Evolutionary conservation across 208 protist species (phyloP).

Genomic region (Trypanosoma mega): DNA sequence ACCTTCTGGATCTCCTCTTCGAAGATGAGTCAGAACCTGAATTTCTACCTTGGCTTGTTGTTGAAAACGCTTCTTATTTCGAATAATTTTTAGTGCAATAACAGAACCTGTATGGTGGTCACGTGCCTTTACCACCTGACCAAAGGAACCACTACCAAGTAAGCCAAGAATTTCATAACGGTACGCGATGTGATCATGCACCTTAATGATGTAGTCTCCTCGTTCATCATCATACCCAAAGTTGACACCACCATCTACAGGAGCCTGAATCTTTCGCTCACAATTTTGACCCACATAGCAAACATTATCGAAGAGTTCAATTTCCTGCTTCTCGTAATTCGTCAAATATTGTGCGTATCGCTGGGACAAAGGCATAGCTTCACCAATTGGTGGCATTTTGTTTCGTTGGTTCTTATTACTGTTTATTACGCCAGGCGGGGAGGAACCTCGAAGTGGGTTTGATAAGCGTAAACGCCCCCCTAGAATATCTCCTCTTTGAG

Average conservation of each 20-base stretch:
- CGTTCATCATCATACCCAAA: conserved; percentile 92
- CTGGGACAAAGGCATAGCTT: not conserved
- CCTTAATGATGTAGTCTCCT: conserved; percentile 90
- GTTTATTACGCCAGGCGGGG: not conserved
- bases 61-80: conserved; percentile 58
- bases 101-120: conserved; percentile 47
- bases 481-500: conserved; percentile 1
- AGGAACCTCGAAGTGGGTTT: not conserved
- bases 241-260: conserved; percentile 49
- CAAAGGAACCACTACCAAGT: conserved; percentile 86
- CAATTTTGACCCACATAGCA: conserved; percentile 76
- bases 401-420: not conserved
- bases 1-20: conserved; percentile 52
- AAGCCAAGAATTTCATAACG: conserved; percentile 77
- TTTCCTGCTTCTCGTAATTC: conserved; percentile 67
- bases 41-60: conserved; percentile 79
- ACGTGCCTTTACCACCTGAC: conserved; percentile 76
- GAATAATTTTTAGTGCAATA: conserved; percentile 86
- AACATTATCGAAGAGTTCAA: conserved; percentile 43
- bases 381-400: not conserved
- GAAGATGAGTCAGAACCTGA: conserved; percentile 72
- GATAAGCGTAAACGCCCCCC: not conserved
- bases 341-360: conserved; percentile 42
- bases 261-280: conserved; percentile 53
- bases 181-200: conserved; percentile 94